Evolutionary conservation across 2,329 filamentous ascomycete genomes (phyloP).

Genomic region (Colletotrichum tofieldiae): DNA sequence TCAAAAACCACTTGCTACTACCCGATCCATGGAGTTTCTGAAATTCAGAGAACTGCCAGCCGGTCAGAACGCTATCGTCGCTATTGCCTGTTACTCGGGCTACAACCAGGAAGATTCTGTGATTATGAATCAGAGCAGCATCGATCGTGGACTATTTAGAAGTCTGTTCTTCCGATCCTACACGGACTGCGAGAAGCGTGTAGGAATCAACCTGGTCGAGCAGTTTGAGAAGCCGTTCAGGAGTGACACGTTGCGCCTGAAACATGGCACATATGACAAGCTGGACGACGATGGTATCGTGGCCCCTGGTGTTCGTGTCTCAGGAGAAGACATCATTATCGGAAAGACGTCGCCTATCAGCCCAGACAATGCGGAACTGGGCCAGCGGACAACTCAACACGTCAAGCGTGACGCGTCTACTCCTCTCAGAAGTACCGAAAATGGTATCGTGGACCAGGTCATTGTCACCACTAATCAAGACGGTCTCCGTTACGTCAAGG

Average conservation of each 20-base stretch:
- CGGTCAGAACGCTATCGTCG: constrained; percentile 98
- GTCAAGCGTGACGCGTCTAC: constrained; percentile 97
- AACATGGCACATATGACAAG: constrained; percentile 97
- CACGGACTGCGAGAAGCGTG: constrained; percentile 95
- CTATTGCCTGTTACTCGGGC: constrained; percentile 96
- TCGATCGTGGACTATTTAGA: constrained; percentile 96
- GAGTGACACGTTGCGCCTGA: constrained; percentile 89
- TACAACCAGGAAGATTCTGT: constrained; percentile 99
- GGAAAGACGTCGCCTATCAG: constrained; percentile 98
- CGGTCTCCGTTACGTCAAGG: constrained; percentile 95
- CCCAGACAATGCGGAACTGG: constrained; percentile 92
- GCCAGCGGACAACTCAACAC: constrained; percentile 90
- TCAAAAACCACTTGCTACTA: constrained; percentile 96
- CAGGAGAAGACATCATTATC: constrained; percentile 98
- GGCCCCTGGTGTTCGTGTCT: constrained; percentile 92
- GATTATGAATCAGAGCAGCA: constrained; percentile 99
- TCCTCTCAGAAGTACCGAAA: constrained; percentile 94
- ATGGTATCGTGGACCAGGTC: constrained; percentile 95
- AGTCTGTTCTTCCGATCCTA: constrained; percentile 99
- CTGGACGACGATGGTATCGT: constrained; percentile 97
- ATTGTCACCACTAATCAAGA: constrained; percentile 95
- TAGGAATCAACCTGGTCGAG: constrained; percentile 94
- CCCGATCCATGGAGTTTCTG: constrained; percentile 97
- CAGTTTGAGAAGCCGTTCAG: constrained; percentile 96
- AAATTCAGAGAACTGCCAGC: constrained; percentile 98